Evolutionary conservation across 2,329 filamentous ascomycete species (phyloP).

Genomic region (Colletotrichum karsti): DNA sequence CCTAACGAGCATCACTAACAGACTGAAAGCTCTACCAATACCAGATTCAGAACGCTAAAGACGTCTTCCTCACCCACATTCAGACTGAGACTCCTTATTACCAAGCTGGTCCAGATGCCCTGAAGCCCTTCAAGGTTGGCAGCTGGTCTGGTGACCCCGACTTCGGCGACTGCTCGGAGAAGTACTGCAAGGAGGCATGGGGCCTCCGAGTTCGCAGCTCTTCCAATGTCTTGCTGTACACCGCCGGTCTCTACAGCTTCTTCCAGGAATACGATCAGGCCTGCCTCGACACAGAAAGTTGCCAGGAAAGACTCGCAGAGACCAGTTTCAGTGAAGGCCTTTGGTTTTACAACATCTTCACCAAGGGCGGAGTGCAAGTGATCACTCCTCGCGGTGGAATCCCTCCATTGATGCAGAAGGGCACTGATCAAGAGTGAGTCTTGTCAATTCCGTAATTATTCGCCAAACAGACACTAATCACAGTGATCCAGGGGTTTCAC

Average conservation of each 20-base stretch:
- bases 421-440: too few species aligned
- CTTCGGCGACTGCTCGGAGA: slow-evolving; percentile 19
- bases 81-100: slow-evolving; percentile 46
- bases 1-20: not conserved
- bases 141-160: slow-evolving; percentile 20
- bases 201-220: slow-evolving; percentile 33
- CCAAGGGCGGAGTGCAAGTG: slow-evolving; percentile 13
- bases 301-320: slow-evolving; percentile 33
- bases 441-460: too few species aligned
- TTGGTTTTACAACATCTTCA: slow-evolving; percentile 35
- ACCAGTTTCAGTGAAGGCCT: too few species aligned
- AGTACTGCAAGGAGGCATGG: slow-evolving; percentile 33
- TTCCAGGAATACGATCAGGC: slow-evolving; percentile 36
- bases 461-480: too few species aligned
- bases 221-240: slow-evolving; percentile 32
- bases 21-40: slow-evolving; percentile 25
- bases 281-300: slow-evolving; percentile 34
- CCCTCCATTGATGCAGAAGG: too few species aligned
- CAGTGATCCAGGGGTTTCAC: too few species aligned
- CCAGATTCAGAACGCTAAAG: too few species aligned
- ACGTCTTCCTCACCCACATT: too few species aligned
- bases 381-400: not conserved
- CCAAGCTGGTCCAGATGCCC: slow-evolving; percentile 34
- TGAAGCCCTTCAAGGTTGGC: slow-evolving; percentile 30
- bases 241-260: slow-evolving; percentile 39